These are phyloP conservation scores for Echria macrotheca DNA, from an alignment of 495 filamentous ascomycete species.

Conservation along the genomic window DNA sequence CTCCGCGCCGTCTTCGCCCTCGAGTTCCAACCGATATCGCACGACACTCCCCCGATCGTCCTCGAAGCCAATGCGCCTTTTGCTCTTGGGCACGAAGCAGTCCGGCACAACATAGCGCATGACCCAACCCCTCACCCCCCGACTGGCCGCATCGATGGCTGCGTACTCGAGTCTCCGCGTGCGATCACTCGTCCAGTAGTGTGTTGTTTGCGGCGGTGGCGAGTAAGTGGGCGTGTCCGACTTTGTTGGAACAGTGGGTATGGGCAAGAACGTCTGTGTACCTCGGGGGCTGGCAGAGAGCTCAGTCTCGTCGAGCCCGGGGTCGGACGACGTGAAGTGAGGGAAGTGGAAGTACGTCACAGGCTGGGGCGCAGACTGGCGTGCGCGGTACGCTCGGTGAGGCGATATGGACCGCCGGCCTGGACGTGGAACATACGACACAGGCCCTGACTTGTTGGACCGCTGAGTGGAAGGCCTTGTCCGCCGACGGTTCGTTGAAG, in stretches of 20 bases:
- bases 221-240: conserved; percentile 21
- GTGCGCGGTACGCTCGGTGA: conserved; percentile 15
- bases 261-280: conserved; percentile 1
- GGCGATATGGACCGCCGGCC: conserved; percentile 24
- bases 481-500: conserved; percentile 28
- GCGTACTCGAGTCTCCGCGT: conserved; percentile 52
- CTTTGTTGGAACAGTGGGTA: conserved; percentile 10
- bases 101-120: conserved; percentile 49
- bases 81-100: conserved; percentile 44
- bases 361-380: conserved; percentile 17
- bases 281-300: conserved; percentile 3
- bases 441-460: conserved; percentile 28
- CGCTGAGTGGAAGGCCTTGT: conserved; percentile 32
- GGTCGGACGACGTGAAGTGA: conserved; percentile 40
- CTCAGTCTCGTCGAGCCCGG: conserved; percentile 17
- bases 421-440: conserved; percentile 18
- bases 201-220: conserved; percentile 47
- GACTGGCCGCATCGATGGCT: conserved; percentile 50
- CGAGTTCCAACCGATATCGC: conserved; percentile 47
- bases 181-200: conserved; percentile 53
- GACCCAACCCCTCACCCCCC: conserved; percentile 49
- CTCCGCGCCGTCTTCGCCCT: conserved; percentile 22
- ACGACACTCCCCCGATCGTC: conserved; percentile 50
- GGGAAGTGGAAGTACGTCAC: conserved; percentile 45
- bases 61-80: conserved; percentile 43